phyloP scores from a whole-genome alignment of 148 eudicot species.

The Vaccinium darrowii region DNA sequence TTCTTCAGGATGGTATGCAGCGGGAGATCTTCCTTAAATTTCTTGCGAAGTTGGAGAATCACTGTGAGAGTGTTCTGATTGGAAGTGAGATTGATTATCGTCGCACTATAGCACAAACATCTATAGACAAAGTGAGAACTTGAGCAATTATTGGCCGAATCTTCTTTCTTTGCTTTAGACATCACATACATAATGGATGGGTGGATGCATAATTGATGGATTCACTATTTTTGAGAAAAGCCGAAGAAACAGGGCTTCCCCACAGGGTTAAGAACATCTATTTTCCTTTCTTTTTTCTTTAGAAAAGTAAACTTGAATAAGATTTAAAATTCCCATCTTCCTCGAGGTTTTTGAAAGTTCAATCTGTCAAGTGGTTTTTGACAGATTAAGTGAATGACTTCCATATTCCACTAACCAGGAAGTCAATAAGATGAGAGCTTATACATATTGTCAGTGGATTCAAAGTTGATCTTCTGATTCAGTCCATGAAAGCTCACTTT shows the following conservation, averaged over 20 bases:
- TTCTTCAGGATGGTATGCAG: slow-evolving; percentile 94
- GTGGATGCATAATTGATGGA: background rate
- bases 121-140: slow-evolving; percentile 59
- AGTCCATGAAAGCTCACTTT: background rate
- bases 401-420: background rate
- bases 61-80: slow-evolving; percentile 66
- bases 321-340: no score
- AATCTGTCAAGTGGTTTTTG: background rate
- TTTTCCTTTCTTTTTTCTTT: background rate
- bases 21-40: slow-evolving; percentile 71
- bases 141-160: background rate
- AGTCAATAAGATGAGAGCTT: background rate
- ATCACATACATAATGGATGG: background rate
- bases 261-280: background rate
- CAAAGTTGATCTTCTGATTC: background rate
- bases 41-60: slow-evolving; percentile 63
- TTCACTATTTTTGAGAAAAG: background rate
- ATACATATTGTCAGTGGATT: slow-evolving; percentile 1
- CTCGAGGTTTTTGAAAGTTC: background rate
- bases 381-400: background rate
- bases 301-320: no score
- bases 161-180: background rate
- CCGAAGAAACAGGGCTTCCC: background rate
- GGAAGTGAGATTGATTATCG: slow-evolving; percentile 97
- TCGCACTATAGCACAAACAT: slow-evolving; percentile 68